phyloP scores from a whole-genome alignment of 1,139 yeast genomes.

The Suhomyces anneliseae region DNA sequence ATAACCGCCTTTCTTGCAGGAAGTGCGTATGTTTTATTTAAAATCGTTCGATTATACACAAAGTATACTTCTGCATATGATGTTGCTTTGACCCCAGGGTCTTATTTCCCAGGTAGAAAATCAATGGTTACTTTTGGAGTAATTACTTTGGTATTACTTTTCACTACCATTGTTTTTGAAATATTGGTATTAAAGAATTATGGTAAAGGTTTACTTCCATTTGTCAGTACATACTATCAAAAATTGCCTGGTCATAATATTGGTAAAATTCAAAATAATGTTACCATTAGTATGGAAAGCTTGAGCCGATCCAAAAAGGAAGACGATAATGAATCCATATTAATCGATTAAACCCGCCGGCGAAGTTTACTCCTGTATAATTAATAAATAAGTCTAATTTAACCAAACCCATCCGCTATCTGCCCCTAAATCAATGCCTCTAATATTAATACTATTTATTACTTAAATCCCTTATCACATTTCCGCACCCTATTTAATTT shows the following conservation, averaged over 20 bases:
- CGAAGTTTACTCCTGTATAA: background rate
- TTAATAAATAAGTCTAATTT: no score
- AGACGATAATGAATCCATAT: conserved; percentile 4
- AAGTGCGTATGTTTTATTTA: conserved; percentile 51
- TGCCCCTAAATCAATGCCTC: no score
- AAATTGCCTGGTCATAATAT: conserved; percentile 18
- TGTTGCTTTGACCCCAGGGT: conserved; percentile 24
- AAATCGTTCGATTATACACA: conserved; percentile 49
- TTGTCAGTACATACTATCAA: conserved; percentile 26
- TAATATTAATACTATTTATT: no score
- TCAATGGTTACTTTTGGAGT: conserved; percentile 51
- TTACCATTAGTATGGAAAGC: conserved; percentile 1
- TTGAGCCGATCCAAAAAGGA: background rate
- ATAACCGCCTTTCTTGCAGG: conserved; percentile 41
- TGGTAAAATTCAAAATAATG: background rate
- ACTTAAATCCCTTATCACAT: no score
- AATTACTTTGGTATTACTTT: conserved; percentile 41
- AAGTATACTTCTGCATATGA: conserved; percentile 34
- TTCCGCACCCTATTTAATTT: no score
- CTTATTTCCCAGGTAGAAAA: conserved; percentile 49
- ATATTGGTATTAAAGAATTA: conserved; percentile 38
- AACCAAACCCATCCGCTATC: no score
- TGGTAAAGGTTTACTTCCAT: conserved; percentile 39
- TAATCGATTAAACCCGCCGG: conserved; percentile 2
- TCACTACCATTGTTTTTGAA: conserved; percentile 39